A percentile compares a stretch with the other conserved stretches of the same genome.
Evolutionary conservation across 805 yeast genomes (phyloP).

Genomic region (Wickerhamomyces bisporus): DNA sequence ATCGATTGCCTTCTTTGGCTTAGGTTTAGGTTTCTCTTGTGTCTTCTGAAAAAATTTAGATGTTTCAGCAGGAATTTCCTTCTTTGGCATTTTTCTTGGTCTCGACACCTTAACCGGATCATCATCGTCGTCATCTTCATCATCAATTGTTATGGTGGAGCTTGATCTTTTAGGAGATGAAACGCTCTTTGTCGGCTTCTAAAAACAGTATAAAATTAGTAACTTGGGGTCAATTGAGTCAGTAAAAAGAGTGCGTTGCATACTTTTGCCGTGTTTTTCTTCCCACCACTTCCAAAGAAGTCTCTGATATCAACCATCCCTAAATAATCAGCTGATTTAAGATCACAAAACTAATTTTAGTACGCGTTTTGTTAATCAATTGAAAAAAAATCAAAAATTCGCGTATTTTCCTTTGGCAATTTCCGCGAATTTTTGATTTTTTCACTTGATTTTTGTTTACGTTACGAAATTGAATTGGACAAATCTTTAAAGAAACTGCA

Average conservation of each 20-base stretch:
- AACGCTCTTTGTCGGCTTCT: not conserved
- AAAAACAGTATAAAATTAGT: not conserved
- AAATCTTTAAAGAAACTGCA: no score
- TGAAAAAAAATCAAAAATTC: no score
- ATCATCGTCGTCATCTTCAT: slow-evolving; percentile 27
- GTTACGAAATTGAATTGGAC: no score
- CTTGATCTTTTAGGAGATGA: slow-evolving; percentile 4
- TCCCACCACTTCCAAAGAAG: slow-evolving; percentile 28
- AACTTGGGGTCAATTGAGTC: not conserved
- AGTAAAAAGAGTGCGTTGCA: slow-evolving; percentile 1
- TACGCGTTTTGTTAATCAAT: no score
- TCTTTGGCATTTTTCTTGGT: slow-evolving; percentile 8
- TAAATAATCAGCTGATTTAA: not conserved
- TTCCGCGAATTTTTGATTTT: no score
- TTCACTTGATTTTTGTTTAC: no score
- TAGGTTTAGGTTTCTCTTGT: slow-evolving; percentile 5
- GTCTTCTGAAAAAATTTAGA: slow-evolving; percentile 3
- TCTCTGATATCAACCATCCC: slow-evolving; percentile 38
- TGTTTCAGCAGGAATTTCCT: slow-evolving; percentile 3
- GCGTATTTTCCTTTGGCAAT: no score
- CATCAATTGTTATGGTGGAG: slow-evolving; percentile 15
- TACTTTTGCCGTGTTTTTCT: slow-evolving; percentile 11
- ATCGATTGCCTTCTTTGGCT: slow-evolving; percentile 3
- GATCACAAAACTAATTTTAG: no score
- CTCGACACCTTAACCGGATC: slow-evolving; percentile 12